phyloP scores from a whole-genome alignment of 1,284 basidiomycete species.

The Termitomyces sp. region DNA sequence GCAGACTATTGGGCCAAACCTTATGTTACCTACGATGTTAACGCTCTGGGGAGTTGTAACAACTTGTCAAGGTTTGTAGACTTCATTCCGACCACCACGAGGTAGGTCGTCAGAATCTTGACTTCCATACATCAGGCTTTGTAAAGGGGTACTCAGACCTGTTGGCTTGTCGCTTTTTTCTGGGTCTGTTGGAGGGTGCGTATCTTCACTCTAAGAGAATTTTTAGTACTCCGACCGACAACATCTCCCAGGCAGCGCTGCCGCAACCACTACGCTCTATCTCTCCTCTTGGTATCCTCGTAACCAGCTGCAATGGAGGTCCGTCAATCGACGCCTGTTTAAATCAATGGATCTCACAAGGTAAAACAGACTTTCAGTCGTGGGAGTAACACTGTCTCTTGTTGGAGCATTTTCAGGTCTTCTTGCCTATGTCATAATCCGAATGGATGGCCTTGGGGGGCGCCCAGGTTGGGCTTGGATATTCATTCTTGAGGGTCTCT shows the following conservation, averaged over 20 bases:
- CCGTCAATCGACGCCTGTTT: background rate
- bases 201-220: background rate
- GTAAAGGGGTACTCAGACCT: constrained; percentile 50
- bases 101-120: background rate
- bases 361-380: constrained; percentile 39
- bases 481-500: constrained; percentile 21
- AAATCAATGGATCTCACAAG: background rate
- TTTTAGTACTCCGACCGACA: too few relatives aligned
- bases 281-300: constrained; percentile 57
- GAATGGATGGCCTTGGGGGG: constrained; percentile 46
- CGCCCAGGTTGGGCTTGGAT: constrained; percentile 34
- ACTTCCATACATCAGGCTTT: constrained; percentile 30
- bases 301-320: constrained; percentile 52
- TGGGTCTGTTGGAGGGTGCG: constrained; percentile 60
- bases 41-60: background rate
- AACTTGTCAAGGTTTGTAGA: background rate
- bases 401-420: constrained; percentile 62
- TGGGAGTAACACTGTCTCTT: constrained; percentile 55
- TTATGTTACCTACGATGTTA: background rate
- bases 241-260: constrained; percentile 49
- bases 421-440: constrained; percentile 51
- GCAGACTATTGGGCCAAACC: too few relatives aligned
- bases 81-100: too few relatives aligned
- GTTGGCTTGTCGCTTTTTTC: constrained; percentile 58
- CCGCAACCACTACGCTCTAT: constrained; percentile 57